Conservation (phyloP, 2,329 filamentous ascomycete genomes). For the Penicillium sp. region DNA sequence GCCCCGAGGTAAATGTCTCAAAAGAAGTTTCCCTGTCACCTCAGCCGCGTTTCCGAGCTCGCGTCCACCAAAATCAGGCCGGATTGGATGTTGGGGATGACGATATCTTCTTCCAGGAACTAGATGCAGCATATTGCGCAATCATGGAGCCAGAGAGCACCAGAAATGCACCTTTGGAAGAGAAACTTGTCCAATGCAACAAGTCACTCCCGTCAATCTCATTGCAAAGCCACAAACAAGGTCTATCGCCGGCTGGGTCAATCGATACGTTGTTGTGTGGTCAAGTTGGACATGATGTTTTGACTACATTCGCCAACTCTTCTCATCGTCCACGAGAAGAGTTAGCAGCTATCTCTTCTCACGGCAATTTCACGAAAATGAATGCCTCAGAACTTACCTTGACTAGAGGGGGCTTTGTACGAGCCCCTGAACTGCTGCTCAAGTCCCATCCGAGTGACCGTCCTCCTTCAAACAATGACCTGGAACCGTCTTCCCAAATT, state of each 20-base stretch:
- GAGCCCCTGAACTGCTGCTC: not conserved
- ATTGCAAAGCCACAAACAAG: not conserved
- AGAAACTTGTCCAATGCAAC: not conserved
- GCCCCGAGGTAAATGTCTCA: not conserved
- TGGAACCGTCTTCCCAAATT: too few species aligned
- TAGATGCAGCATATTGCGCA: constrained; percentile 7
- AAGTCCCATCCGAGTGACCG: not conserved
- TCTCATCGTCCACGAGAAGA: not conserved
- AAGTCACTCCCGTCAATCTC: not conserved
- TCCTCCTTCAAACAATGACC: not conserved
- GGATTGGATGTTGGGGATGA: not conserved
- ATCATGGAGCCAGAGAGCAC: not conserved
- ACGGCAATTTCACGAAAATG: too few species aligned
- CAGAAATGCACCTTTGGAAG: not conserved
- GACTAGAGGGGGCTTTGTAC: not conserved
- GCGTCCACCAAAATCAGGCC: not conserved
- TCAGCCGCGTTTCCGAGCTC: too few species aligned
- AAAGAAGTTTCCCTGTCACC: not conserved
- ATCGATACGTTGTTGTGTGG: not conserved
- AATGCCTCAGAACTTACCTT: not conserved
- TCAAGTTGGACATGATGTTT: not conserved
- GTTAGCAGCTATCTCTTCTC: not conserved
- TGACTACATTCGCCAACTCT: not conserved
- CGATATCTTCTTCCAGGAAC: constrained; percentile 2
- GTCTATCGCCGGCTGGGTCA: not conserved